Percentiles rank a stretch among this genome's conserved stretches.
These are phyloP conservation scores for Berberis vulgaris DNA, from an alignment of 164 flowering plant genomes.

Conservation along the genomic window DNA sequence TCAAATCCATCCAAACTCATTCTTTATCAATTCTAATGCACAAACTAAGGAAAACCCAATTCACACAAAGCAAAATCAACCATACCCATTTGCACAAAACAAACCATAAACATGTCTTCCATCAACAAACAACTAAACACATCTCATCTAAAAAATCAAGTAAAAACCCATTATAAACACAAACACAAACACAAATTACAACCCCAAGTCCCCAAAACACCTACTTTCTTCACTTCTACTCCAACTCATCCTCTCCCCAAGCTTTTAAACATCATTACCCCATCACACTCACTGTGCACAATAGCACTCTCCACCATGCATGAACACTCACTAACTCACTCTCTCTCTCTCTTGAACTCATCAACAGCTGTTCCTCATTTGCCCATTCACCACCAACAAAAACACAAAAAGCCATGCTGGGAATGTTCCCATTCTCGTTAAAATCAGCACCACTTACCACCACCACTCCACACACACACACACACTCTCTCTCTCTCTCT, in stretches of 20 bases:
- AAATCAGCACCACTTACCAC: constrained; percentile 10
- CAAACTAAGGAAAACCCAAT: too few species aligned
- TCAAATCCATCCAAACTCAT: too few species aligned
- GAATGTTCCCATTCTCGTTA: constrained; percentile 15
- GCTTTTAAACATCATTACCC: too few species aligned
- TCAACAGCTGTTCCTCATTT: constrained; percentile 8
- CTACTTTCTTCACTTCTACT: background rate
- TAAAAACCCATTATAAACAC: background rate
- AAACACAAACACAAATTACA: background rate
- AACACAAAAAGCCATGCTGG: constrained; percentile 17
- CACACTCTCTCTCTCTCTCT: background rate
- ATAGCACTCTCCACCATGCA: too few species aligned
- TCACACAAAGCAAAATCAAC: too few species aligned
- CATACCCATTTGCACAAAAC: background rate
- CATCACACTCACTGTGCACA: too few species aligned
- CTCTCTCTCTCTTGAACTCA: too few species aligned
- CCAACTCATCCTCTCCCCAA: background rate
- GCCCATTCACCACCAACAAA: constrained; percentile 10
- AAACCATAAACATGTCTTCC: background rate
- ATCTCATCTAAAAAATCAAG: background rate
- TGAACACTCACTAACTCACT: too few species aligned
- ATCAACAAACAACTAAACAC: background rate
- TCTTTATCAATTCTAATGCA: too few species aligned
- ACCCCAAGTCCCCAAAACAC: background rate
- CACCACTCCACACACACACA: background rate